Percentiles rank a stretch among this genome's conserved stretches.
These are phyloP conservation scores for Fraxinus angustifolia DNA, from an alignment of 305 asterid genomes.

Conservation along the genomic window DNA sequence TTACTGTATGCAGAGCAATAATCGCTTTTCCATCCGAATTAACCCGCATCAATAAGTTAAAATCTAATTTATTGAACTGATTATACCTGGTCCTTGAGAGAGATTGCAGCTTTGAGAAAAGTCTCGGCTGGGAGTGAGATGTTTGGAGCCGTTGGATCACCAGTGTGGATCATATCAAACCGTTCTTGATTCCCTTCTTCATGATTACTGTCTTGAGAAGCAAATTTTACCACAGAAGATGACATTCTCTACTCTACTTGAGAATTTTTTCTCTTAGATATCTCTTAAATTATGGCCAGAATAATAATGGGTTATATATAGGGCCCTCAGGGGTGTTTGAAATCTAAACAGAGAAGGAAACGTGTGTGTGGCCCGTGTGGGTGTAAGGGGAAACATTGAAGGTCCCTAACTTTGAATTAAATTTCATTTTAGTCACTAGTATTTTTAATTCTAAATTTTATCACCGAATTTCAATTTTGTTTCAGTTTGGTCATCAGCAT, in stretches of 20 bases:
- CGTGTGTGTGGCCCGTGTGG: neutral
- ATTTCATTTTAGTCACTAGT: neutral
- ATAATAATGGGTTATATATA: neutral
- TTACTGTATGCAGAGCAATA: neutral
- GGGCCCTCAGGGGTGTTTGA: neutral
- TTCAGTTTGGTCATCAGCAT: neutral
- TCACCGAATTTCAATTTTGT: neutral
- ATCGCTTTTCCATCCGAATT: neutral
- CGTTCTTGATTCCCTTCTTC: slow-evolving; percentile 43
- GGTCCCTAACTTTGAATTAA: neutral
- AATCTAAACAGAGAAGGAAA: too few species aligned
- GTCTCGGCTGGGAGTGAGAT: slow-evolving; percentile 39
- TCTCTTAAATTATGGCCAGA: neutral
- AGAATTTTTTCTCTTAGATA: neutral
- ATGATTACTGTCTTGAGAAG: slow-evolving; percentile 36
- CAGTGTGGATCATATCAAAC: slow-evolving; percentile 31
- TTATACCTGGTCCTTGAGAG: slow-evolving; percentile 55
- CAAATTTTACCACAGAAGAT: slow-evolving; percentile 40
- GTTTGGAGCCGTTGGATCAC: slow-evolving; percentile 34
- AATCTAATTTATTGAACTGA: too few species aligned
- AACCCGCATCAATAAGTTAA: neutral
- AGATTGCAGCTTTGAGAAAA: slow-evolving; percentile 53
- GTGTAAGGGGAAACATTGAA: neutral
- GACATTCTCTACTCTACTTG: slow-evolving; percentile 31
- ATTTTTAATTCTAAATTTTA: neutral